Evolutionary conservation across 1,139 yeast genomes (phyloP), one percentile per base, ranked within the genome.

Genomic region (Yamadazyma atlantica): DNA sequence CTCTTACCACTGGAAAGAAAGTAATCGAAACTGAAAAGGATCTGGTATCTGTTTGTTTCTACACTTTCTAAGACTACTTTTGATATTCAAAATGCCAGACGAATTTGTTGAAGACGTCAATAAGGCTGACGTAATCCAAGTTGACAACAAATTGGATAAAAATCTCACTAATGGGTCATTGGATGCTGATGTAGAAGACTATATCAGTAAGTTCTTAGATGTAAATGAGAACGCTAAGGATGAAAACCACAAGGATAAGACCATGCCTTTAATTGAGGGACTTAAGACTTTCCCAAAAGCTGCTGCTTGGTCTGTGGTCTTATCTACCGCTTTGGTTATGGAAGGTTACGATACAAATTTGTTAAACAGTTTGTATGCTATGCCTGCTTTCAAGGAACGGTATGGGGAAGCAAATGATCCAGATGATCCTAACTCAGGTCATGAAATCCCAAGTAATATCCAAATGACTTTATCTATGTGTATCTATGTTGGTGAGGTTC

Each of bases 401-500:
- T 69, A 57, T 42, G 75, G 75, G 37, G 48, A 49, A 29, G 29
- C 38, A 8, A 40, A 43, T 11, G 45, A 39, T 22, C 32, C 30
- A 10, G 55, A 49, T 41, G 57, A 51, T 41, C 54, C 55, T 1
- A 43, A 46, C 14, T 62, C 60, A 15, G 49, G 51, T 12, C 69
- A 64, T 44, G 64, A 69, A 46, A 53, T 75, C 17, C 63, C 75
- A 9, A 69, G 77, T 14, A 56, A 60, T 33, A 71, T 75, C 71
- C 80, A 75, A 55, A 73, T 73, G 19, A 67, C 66, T 15, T 57
- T 75, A 40, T 55, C 66, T 15, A 69, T 72, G 75, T 64, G 69
- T 37, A 62, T 62, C 24, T 59, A 69, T 36, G 63, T 65, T 38
- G 78, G 79, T 46, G 72, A 69, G 40, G 55, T 75, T 37, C 42